A percentile compares a stretch with the other conserved stretches of the same genome.
Evolutionary conservation across 1,284 basidiomycete genomes (phyloP).

Genomic region (Somion occarium): DNA sequence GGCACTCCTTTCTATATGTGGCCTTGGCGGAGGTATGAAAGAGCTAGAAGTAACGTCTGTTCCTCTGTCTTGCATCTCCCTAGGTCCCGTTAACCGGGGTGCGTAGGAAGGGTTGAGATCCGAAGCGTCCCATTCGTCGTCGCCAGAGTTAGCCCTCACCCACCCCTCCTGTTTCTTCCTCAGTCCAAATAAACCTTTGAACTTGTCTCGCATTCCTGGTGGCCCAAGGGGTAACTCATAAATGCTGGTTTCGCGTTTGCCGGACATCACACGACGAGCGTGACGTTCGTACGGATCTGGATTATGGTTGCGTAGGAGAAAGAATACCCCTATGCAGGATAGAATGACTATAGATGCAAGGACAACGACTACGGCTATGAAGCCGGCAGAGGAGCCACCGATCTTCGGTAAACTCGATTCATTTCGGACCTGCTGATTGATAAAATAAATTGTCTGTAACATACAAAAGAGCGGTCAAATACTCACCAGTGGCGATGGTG

Average conservation of each 20-base stretch:
- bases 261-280: slow-evolving; percentile 15
- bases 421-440: neutral
- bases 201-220: slow-evolving; percentile 22
- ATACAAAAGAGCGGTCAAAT: neutral
- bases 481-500: slow-evolving; percentile 1
- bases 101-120: slow-evolving; percentile 14
- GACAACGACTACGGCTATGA: slow-evolving; percentile 29
- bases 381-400: slow-evolving; percentile 27
- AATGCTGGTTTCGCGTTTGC: slow-evolving; percentile 16
- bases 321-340: slow-evolving; percentile 30
- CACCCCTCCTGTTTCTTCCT: slow-evolving; percentile 20
- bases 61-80: slow-evolving; percentile 6
- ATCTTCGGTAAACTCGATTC: slow-evolving; percentile 20
- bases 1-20: slow-evolving; percentile 7
- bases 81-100: slow-evolving; percentile 8
- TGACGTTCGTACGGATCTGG: slow-evolving; percentile 28
- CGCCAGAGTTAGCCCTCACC: slow-evolving; percentile 23
- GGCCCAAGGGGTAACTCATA: slow-evolving; percentile 20
- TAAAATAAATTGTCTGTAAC: neutral
- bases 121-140: slow-evolving; percentile 27
- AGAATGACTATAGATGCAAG: slow-evolving; percentile 29
- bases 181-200: slow-evolving; percentile 22
- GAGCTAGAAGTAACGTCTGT: slow-evolving; percentile 4
- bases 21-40: neutral
- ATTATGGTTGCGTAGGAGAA: slow-evolving; percentile 29